Conservation (phyloP, 768 basidiomycete species). For the Boletus pseudopeckii region DNA sequence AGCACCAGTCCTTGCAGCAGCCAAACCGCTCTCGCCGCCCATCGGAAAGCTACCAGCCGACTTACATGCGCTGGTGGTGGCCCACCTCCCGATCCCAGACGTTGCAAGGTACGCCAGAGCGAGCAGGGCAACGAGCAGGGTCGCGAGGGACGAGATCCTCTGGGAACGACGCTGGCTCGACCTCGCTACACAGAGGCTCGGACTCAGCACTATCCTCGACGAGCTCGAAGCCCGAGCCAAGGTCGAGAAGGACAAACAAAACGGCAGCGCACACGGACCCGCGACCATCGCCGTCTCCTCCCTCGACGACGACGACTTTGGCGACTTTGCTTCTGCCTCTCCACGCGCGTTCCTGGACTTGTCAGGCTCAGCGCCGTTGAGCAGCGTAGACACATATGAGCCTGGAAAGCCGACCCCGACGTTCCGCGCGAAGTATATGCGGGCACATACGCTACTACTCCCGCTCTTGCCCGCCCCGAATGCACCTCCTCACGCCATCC, state of each 20-base stretch:
- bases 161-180: conserved; percentile 77
- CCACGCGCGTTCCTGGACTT: conserved; percentile 20
- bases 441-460: conserved; percentile 62
- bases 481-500: conserved; percentile 62
- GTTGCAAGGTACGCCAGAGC: conserved; percentile 69
- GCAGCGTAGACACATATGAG: conserved; percentile 14
- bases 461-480: conserved; percentile 56
- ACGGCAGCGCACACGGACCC: conserved; percentile 43
- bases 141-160: conserved; percentile 67
- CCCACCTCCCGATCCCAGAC: conserved; percentile 75
- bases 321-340: conserved; percentile 68
- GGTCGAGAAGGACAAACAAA: conserved; percentile 33
- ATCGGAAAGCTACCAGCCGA: conserved; percentile 80
- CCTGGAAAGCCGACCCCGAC: conserved; percentile 25
- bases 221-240: conserved; percentile 48
- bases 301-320: conserved; percentile 77
- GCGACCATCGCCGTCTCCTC: conserved; percentile 53
- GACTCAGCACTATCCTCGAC: conserved; percentile 50
- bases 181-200: conserved; percentile 48
- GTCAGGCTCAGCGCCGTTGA: conserved; percentile 6
- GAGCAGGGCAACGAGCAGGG: conserved; percentile 57
- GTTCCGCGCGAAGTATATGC: conserved; percentile 59
- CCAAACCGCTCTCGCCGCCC: conserved; percentile 33
- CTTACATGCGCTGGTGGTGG: conserved; percentile 71
- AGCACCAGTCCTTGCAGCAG: conserved; percentile 15